Evolutionary conservation across 2,329 filamentous ascomycete genomes (phyloP), one percentile per base, ranked within the genome.

Genomic region (Huntiella abstrusa): DNA sequence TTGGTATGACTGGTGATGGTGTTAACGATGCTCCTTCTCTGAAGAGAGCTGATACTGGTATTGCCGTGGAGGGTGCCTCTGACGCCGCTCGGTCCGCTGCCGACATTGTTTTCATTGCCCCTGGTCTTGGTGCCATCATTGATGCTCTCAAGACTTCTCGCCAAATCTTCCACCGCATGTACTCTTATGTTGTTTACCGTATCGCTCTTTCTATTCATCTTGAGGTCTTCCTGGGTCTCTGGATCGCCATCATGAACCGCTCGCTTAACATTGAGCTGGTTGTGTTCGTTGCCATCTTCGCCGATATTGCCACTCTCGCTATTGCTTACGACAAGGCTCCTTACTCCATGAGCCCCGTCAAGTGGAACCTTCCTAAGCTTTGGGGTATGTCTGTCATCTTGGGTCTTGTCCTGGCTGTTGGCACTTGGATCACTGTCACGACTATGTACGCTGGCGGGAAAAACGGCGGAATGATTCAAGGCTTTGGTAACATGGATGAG

Each of bases 271-370:
- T 93, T 53, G 75, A 91, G 61, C 68, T 93, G 43, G 80, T 93
- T 51, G 85, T 93, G 63, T 92, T 93, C 70, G 87, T 92, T 58
- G 86, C 86, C 59, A 92, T 94, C 58, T 93, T 93, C 62, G 86
- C 85, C 49, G 85, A 94, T 64, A 83, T 93, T 55, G 86, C 85
- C 51, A 94, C 85, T 52, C 71, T 94, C 45, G 83, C 86, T 54
- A 92, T 94, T 58, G 85, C 85, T 53, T 94, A 93, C 65, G 86
- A 94, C 62, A 92, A 91, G 59, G 85, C 85, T 44, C 84, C 84
- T 12, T 92, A 77, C 70, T 86, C 82, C 52, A 81, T 78, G 66
- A 77, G 74, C 8, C 85, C 85, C 34, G 85, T 93, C 62, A 92
- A 93, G 69, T 94, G 86, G 86, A 93, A 94, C 66, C 70, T 91